phyloP scores from a whole-genome alignment of 176 grass and related monocot species.

The Bothriochloa decipiens region DNA sequence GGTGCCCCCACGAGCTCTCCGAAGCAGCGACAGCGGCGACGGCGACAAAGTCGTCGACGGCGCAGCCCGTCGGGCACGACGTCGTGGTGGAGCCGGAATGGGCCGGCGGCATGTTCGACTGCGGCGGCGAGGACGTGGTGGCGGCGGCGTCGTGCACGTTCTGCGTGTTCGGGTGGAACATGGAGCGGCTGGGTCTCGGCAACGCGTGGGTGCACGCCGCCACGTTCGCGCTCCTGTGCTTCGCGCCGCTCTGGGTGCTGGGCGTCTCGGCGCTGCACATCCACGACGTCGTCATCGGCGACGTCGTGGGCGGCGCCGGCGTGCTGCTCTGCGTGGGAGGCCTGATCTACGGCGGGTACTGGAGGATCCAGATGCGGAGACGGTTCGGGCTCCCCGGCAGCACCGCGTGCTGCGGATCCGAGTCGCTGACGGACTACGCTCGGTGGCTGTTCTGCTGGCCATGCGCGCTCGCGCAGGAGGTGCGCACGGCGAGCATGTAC shows the following conservation, averaged over 20 bases:
- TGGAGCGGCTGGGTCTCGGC: constrained; percentile 71
- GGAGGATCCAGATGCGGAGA: constrained; percentile 77
- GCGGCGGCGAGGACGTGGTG: constrained; percentile 6
- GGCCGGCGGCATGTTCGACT: constrained; percentile 65
- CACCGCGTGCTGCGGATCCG: constrained; percentile 44
- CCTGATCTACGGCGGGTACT: constrained; percentile 73
- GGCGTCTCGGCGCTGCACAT: constrained; percentile 75
- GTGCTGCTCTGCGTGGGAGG: constrained; percentile 63
- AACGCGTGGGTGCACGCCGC: constrained; percentile 66
- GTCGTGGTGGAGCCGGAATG: constrained; percentile 62
- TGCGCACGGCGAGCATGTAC: constrained; percentile 69
- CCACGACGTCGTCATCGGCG: constrained; percentile 44
- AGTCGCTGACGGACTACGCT: constrained; percentile 62
- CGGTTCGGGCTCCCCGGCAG: constrained; percentile 50
- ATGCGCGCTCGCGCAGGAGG: constrained; percentile 79
- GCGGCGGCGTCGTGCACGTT: constrained; percentile 56
- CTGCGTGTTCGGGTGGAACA: constrained; percentile 85
- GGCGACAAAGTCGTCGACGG: neutral
- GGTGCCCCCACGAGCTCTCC: neutral
- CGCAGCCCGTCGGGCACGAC: neutral
- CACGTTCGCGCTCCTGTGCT: constrained; percentile 71
- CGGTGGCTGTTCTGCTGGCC: constrained; percentile 87
- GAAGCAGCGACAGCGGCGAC: too few relatives aligned
- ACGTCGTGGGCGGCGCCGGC: constrained; percentile 52
- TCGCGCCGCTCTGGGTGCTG: constrained; percentile 74